Evolutionary conservation across 2,329 filamentous ascomycete species (phyloP).

Genomic region (Meredithiella fracta): DNA sequence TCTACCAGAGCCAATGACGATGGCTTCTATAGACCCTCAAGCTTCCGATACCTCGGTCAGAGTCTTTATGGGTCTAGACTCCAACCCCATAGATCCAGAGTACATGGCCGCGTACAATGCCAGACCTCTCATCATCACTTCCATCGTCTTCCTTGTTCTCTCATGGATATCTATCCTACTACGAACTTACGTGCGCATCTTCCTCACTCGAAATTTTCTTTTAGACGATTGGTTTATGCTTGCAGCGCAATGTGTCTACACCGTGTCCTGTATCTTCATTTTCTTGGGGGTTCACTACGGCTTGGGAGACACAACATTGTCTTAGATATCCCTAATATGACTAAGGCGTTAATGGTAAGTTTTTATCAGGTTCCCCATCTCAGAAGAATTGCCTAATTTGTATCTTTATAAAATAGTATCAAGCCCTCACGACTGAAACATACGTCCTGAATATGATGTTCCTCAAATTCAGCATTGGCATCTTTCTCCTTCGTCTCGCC

Average conservation of each 20-base stretch:
- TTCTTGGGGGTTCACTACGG: slow-evolving; percentile 27
- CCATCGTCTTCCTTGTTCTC: slow-evolving; percentile 23
- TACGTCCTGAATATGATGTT: slow-evolving; percentile 40
- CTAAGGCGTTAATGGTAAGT: slow-evolving; percentile 31
- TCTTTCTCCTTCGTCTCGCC: slow-evolving; percentile 34
- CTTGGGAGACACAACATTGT: slow-evolving; percentile 32
- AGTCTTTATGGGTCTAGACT: not conserved
- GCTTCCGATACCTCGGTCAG: not conserved
- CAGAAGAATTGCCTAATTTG: not conserved
- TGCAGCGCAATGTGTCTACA: slow-evolving; percentile 29
- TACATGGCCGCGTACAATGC: slow-evolving; percentile 27
- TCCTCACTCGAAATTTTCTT: slow-evolving; percentile 30
- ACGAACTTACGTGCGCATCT: slow-evolving; percentile 28
- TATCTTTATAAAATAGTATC: slow-evolving; percentile 24
- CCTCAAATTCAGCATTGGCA: slow-evolving; percentile 38
- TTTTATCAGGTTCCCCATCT: not conserved
- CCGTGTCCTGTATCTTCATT: slow-evolving; percentile 30
- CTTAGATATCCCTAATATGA: slow-evolving; percentile 24
- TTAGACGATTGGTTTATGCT: slow-evolving; percentile 40
- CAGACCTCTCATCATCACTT: slow-evolving; percentile 22
- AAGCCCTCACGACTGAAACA: slow-evolving; percentile 33
- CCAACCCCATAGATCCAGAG: not conserved
- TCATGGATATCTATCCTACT: slow-evolving; percentile 28
- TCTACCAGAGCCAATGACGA: not conserved
- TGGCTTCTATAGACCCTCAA: not conserved